Conservation (phyloP, 2,329 filamentous ascomycete species). For the Ascochyta pisi region DNA sequence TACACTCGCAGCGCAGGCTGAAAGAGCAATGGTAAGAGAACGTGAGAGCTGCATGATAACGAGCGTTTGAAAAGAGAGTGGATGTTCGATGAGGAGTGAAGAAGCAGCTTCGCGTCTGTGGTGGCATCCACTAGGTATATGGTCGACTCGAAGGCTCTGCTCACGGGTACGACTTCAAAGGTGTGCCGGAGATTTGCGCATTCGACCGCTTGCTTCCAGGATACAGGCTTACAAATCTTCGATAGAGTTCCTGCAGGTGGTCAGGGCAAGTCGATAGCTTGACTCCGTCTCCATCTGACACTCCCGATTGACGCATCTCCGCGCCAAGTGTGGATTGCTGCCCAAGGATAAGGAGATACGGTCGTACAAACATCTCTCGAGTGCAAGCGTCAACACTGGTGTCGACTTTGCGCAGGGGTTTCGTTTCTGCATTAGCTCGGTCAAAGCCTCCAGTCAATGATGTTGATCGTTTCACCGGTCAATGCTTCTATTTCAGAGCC, state of each 20-base stretch:
- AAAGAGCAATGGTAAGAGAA: conserved; percentile 10
- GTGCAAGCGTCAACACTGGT: not conserved
- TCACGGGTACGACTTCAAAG: not conserved
- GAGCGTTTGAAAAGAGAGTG: conserved; percentile 5
- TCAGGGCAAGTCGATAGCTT: not conserved
- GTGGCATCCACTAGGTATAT: not conserved
- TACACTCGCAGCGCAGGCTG: conserved; percentile 6
- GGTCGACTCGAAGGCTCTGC: not conserved
- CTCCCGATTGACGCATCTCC: not conserved
- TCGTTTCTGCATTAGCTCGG: not conserved
- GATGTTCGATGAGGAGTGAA: not conserved
- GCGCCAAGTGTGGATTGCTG: not conserved
- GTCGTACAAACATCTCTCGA: not conserved
- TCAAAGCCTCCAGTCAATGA: not conserved
- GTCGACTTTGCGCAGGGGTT: not conserved
- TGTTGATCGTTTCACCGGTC: conserved; percentile 2
- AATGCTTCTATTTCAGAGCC: not conserved
- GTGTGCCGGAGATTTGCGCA: not conserved
- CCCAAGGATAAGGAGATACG: not conserved
- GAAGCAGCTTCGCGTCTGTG: not conserved
- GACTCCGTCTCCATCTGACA: not conserved
- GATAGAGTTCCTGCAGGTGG: not conserved
- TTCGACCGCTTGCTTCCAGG: not conserved
- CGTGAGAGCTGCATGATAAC: conserved; percentile 17
- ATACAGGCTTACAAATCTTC: not conserved